A percentile compares a stretch with the other conserved stretches of the same genome.
Conservation (phyloP, 2,329 filamentous ascomycete species). For the Colletotrichum somersetense region DNA sequence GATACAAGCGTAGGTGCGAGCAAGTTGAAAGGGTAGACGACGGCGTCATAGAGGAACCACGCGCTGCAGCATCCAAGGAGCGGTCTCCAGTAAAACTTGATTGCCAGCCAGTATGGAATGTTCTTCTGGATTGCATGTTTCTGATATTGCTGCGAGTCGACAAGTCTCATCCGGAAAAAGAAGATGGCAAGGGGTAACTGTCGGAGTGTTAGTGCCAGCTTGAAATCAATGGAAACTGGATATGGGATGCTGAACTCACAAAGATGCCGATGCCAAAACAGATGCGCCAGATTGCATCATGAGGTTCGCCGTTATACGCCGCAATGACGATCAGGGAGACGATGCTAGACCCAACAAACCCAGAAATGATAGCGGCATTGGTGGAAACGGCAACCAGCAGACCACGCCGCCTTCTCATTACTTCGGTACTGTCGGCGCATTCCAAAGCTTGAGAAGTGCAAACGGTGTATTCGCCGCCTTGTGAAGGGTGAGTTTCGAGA, state of each 20-base stretch:
- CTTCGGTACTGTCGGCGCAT: constrained; percentile 47
- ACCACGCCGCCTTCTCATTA: constrained; percentile 47
- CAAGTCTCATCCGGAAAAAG: constrained; percentile 65
- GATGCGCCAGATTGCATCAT: constrained; percentile 60
- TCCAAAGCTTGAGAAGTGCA: constrained; percentile 48
- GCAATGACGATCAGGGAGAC: constrained; percentile 60
- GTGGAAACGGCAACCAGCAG: constrained; percentile 56
- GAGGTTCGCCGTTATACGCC: constrained; percentile 50
- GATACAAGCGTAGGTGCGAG: constrained; percentile 43
- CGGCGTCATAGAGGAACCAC: constrained; percentile 46
- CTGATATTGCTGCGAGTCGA: constrained; percentile 60
- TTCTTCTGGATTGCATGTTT: constrained; percentile 47
- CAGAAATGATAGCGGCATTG: constrained; percentile 53
- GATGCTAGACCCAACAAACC: constrained; percentile 56
- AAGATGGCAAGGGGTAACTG: constrained; percentile 61
- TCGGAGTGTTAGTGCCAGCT: background rate
- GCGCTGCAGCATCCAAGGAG: constrained; percentile 64
- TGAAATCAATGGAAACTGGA: fast-evolving
- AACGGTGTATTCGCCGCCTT: constrained; percentile 48
- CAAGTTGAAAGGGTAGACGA: constrained; percentile 44
- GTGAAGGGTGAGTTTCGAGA: background rate
- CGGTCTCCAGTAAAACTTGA: constrained; percentile 56
- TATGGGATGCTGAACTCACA: constrained; percentile 41
- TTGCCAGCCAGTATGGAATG: constrained; percentile 43
- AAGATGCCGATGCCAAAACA: constrained; percentile 57